Evolutionary conservation across 768 basidiomycete species (phyloP), one percentile per base, ranked within the genome.

Genomic region (Lentinula detonsa): DNA sequence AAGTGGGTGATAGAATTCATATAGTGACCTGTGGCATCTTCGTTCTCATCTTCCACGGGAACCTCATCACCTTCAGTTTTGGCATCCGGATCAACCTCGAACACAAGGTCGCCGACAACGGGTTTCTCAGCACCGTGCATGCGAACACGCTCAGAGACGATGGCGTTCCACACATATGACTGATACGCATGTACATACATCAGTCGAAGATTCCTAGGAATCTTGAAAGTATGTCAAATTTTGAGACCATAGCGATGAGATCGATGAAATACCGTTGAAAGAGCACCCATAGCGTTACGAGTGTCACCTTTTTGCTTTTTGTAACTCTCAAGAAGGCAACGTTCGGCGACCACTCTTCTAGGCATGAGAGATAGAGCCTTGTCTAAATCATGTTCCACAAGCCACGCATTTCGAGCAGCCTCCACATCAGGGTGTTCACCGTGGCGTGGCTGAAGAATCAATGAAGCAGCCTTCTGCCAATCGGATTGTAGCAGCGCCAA

Each of bases 181-280:
- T 99, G 97, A 71, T 98, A 99, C 34, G 95, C 95, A 72, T 99
- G 97, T 59, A 98, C 87, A 71, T 98, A 99, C 92, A 99, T 98
- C 65, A 97, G 76, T 55, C 97, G 84, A 62, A 99, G 83, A 69
- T 96, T 98, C 60, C 90, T 83, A 13, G 97, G 97, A 65, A 99
- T 98, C 96, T 98, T 40, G 53, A n/a, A 18, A 59, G 31, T 35
- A 13, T 62, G 62, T 37, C 2, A 43, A n/a, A 21, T 45, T 23
- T n/a, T 28, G 60, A 37, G 57, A 51, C 37, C 39, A 55, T 33
- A 9, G 16, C 16, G 31, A 40, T 48, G 16, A 49, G 16, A 49
- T 28, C 13, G 31, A 40, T 50, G 18, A 46, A 31, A 68, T 72
- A 93, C 94, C 49, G 88, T 92, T 1, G 89, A 90, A 50, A 97